A percentile compares a stretch with the other conserved stretches of the same genome.
Evolutionary conservation across 805 yeast genomes (phyloP).

Genomic region (Yarrowia alimentaria): DNA sequence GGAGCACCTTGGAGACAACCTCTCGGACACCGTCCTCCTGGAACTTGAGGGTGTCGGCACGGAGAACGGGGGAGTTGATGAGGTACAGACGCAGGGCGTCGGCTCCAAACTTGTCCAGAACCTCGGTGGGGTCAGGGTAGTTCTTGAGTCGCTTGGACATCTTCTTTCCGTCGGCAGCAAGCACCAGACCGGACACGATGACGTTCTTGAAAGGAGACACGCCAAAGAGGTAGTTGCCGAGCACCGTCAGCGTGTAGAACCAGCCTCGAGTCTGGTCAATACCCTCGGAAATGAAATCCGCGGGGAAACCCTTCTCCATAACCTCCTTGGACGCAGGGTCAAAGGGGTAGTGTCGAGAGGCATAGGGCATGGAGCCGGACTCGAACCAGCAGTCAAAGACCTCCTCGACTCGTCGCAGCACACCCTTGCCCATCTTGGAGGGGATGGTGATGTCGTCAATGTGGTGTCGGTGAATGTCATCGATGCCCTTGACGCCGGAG

Average conservation of each 20-base stretch:
- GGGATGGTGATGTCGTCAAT: slow-evolving; percentile 94
- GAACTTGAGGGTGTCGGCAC: slow-evolving; percentile 94
- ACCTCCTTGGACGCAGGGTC: slow-evolving; percentile 60
- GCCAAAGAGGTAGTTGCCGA: slow-evolving; percentile 92
- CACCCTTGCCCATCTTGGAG: slow-evolving; percentile 84
- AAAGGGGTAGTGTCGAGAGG: slow-evolving; percentile 95
- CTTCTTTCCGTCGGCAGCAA: slow-evolving; percentile 98
- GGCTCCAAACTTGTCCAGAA: slow-evolving; percentile 89
- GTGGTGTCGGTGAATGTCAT: slow-evolving; percentile 90
- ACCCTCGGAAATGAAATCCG: slow-evolving; percentile 97
- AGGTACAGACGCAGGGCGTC: slow-evolving; percentile 94
- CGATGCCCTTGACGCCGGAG: slow-evolving; percentile 76
- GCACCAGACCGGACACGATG: slow-evolving; percentile 92
- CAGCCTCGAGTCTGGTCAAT: slow-evolving; percentile 99
- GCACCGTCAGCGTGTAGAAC: slow-evolving; percentile 94
- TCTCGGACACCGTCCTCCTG: slow-evolving; percentile 99
- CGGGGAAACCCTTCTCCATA: slow-evolving; percentile 82
- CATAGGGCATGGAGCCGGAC: slow-evolving; percentile 98
- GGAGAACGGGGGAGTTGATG: slow-evolving; percentile 95
- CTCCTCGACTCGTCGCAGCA: slow-evolving; percentile 86
- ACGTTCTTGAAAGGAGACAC: slow-evolving; percentile 93
- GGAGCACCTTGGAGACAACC: slow-evolving; percentile 88
- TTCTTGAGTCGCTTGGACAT: slow-evolving; percentile 98
- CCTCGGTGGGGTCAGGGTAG: slow-evolving; percentile 89
- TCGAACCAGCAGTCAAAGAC: slow-evolving; percentile 99